phyloP scores from a whole-genome alignment of 1,139 yeast genomes.

The Debaryomyces nepalensis region DNA sequence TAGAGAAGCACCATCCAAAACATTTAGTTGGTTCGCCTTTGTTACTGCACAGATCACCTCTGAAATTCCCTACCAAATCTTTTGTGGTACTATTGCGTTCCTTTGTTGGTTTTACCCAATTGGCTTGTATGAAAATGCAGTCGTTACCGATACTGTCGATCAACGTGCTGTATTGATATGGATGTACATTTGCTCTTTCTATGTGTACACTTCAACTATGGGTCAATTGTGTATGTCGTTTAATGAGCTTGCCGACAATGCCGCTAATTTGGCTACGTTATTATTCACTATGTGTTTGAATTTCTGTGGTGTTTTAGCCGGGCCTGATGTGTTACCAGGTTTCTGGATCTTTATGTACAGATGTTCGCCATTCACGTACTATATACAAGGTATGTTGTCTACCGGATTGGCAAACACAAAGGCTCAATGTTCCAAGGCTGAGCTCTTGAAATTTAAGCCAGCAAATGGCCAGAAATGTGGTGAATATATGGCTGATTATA shows the following conservation, averaged over 20 bases:
- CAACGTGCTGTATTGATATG: conserved; percentile 70
- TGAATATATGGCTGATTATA: conserved; percentile 51
- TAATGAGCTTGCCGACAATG: conserved; percentile 68
- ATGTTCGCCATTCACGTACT: conserved; percentile 69
- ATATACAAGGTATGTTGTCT: conserved; percentile 39
- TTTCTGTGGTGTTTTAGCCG: conserved; percentile 83
- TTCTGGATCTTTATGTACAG: conserved; percentile 65
- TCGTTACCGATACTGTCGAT: conserved; percentile 32
- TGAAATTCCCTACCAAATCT: conserved; percentile 41
- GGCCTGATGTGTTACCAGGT: conserved; percentile 54
- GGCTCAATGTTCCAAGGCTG: conserved; percentile 32
- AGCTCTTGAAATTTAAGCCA: conserved; percentile 32
- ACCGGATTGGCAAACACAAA: conserved; percentile 31
- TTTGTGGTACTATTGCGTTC: conserved; percentile 39
- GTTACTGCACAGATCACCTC: conserved; percentile 40
- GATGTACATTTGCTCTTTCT: conserved; percentile 60
- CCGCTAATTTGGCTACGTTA: conserved; percentile 68
- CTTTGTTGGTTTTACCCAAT: conserved; percentile 50
- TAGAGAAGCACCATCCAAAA: conserved; percentile 80
- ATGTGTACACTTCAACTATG: conserved; percentile 62
- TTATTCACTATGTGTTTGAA: conserved; percentile 69
- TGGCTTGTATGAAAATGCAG: conserved; percentile 42
- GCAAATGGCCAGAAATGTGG: conserved; percentile 61
- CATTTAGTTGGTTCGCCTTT: conserved; percentile 55
- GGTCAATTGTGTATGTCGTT: conserved; percentile 70